Base-by-base conservation (phyloP, 73 alveolate species). In the Loxodes magnus region DNA sequence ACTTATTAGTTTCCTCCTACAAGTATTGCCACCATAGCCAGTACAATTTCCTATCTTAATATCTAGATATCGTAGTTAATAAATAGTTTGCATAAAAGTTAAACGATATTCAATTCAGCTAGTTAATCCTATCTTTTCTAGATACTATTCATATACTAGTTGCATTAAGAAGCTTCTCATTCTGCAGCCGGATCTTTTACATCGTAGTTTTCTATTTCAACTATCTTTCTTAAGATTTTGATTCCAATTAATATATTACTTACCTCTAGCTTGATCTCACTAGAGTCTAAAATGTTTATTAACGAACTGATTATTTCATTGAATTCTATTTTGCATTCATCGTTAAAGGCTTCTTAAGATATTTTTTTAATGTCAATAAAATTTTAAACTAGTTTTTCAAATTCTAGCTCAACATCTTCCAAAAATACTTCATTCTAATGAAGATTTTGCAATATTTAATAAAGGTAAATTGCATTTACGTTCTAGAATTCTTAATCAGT, bases 111-210 rank as follows among this genome's bases (percentile, higher is more conserved):
- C n/a, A n/a, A n/a, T n/a, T n/a, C n/a, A n/a, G n/a, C 83, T 10
- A 69, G 35, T 24, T 44, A 38, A 39, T 69, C 57, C 34, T 69
- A 46, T 29, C 51, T 39, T 4, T 24, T 35, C 20, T 59, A 62
- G n/a, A 69, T 44, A 12, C 24, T 21, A 3, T 48, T 25, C 25
- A 24, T 33, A 36, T 17, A 44, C 25, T 69, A 46, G 26, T 35
- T 42, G 59, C 64, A 59, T n/a, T 69, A 73, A 3, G 57, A 73
- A 21, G 70, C 51, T 35, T 69, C 83, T 68, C 74, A 58, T 19
- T 69, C 83, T 4, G 75, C 53, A 3, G 74, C 68, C 6, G 74
- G 74, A 2, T 69, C 51, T 1, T 25, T 46, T 5, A 69, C 15
- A 6, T 69, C 64, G 2, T 6, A 10, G 35, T 59, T 69, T 27